Conservation (phyloP, 495 filamentous ascomycete genomes). For the Glonium stellatum region DNA sequence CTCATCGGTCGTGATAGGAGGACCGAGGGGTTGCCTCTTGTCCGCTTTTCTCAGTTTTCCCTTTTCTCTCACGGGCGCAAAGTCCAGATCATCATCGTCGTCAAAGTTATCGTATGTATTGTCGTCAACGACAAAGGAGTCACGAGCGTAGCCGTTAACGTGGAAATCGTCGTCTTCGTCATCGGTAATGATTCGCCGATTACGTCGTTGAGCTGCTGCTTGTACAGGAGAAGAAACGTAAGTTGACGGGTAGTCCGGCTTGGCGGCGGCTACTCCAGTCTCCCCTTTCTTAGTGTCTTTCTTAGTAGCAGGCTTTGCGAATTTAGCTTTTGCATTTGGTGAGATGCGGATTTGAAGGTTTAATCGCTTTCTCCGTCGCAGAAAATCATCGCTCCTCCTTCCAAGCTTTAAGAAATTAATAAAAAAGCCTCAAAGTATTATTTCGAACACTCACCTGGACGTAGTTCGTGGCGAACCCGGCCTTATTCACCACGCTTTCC, state of each 20-base stretch:
- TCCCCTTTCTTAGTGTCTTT: constrained; percentile 28
- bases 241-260: constrained; percentile 58
- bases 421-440: neutral
- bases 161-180: constrained; percentile 33
- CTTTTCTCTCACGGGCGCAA: constrained; percentile 49
- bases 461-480: constrained; percentile 53
- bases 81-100: constrained; percentile 45
- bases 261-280: constrained; percentile 32
- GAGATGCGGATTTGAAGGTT: constrained; percentile 56
- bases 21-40: constrained; percentile 45
- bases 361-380: constrained; percentile 45
- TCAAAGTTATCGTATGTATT: constrained; percentile 39
- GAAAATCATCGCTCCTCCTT: constrained; percentile 46
- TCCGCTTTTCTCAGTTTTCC: constrained; percentile 31
- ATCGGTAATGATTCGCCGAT: constrained; percentile 24
- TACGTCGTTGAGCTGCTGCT: constrained; percentile 45
- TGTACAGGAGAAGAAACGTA: constrained; percentile 79
- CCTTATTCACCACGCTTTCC: constrained; percentile 53
- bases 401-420: constrained; percentile 41
- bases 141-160: constrained; percentile 5
- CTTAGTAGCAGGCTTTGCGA: constrained; percentile 32
- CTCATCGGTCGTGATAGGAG: constrained; percentile 66
- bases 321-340: constrained; percentile 36
- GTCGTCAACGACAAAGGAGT: constrained; percentile 30
- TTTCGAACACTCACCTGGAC: constrained; percentile 41